Evolutionary conservation across 495 filamentous ascomycete genomes (phyloP).

Genomic region (Neurospora sp.): DNA sequence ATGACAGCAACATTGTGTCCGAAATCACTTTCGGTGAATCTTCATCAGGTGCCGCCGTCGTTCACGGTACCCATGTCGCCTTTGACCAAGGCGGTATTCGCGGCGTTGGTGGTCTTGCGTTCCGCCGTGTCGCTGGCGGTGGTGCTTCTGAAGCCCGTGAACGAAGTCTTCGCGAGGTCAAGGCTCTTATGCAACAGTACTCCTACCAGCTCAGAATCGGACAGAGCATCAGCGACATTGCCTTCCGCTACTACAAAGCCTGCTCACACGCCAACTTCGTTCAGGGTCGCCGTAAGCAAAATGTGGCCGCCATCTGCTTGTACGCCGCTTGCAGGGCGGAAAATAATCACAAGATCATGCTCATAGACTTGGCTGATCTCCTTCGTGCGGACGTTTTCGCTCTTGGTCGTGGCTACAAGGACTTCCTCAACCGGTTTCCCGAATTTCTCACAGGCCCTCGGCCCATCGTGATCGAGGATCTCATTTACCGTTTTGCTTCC

Average conservation of each 20-base stretch:
- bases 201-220: slow-evolving; percentile 44
- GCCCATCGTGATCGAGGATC: slow-evolving; percentile 66
- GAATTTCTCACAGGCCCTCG: slow-evolving; percentile 35
- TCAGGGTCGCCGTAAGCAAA: slow-evolving; percentile 74
- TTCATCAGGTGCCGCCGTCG: slow-evolving; percentile 72
- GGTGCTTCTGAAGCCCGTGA: slow-evolving; percentile 46
- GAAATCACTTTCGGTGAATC: slow-evolving; percentile 86
- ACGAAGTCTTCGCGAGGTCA: slow-evolving; percentile 55
- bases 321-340: slow-evolving; percentile 74
- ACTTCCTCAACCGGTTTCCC: slow-evolving; percentile 58
- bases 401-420: slow-evolving; percentile 73
- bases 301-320: slow-evolving; percentile 74
- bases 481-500: slow-evolving; percentile 80
- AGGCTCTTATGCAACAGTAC: slow-evolving; percentile 32
- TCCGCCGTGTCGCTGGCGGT: slow-evolving; percentile 27
- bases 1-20: slow-evolving; percentile 76
- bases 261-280: slow-evolving; percentile 71
- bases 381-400: slow-evolving; percentile 85
- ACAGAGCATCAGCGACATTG: slow-evolving; percentile 49
- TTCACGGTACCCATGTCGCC: slow-evolving; percentile 79
- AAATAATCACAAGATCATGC: slow-evolving; percentile 55
- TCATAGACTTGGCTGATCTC: slow-evolving; percentile 91
- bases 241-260: slow-evolving; percentile 65
- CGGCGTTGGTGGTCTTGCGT: slow-evolving; percentile 31
- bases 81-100: slow-evolving; percentile 57